Conservation (phyloP, 306 rosid species). For the Prunus mira region DNA sequence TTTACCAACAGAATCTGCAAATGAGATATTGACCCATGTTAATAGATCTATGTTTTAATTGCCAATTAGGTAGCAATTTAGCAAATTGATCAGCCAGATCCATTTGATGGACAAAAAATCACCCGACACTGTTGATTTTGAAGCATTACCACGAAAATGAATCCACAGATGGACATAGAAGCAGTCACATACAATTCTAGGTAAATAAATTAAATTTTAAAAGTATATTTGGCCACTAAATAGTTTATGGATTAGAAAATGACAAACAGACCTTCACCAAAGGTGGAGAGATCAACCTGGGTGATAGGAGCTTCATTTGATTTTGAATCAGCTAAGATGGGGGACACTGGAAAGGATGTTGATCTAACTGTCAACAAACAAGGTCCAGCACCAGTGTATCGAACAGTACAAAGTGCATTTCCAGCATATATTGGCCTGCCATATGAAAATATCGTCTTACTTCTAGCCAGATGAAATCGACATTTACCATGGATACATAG, state of each 20-base stretch:
- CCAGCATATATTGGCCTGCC: constrained; percentile 98
- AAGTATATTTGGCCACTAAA: constrained; percentile 3
- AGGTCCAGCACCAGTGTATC: constrained; percentile 73
- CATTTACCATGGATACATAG: constrained; percentile 1
- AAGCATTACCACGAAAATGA: constrained; percentile 21
- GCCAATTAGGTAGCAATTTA: not conserved
- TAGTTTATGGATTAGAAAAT: constrained; percentile 22
- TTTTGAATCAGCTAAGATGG: constrained; percentile 43
- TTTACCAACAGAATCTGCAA: constrained; percentile 57
- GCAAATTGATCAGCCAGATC: not conserved
- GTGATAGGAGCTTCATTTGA: constrained; percentile 62
- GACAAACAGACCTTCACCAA: constrained; percentile 68
- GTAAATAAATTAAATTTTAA: constrained; percentile 7
- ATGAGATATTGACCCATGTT: not conserved
- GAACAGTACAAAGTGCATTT: constrained; percentile 81
- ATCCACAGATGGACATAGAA: not conserved
- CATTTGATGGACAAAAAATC: constrained; percentile 13
- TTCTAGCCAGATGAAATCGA: constrained; percentile 15
- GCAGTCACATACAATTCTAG: constrained; percentile 1
- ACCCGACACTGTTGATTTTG: constrained; percentile 13
- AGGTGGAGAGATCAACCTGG: constrained; percentile 91
- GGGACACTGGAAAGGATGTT: constrained; percentile 67
- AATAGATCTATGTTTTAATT: not conserved
- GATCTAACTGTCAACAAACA: constrained; percentile 82
- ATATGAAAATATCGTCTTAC: constrained; percentile 23